phyloP scores from a whole-genome alignment of 2,329 filamentous ascomycete species.

The Madurella fahalii region DNA sequence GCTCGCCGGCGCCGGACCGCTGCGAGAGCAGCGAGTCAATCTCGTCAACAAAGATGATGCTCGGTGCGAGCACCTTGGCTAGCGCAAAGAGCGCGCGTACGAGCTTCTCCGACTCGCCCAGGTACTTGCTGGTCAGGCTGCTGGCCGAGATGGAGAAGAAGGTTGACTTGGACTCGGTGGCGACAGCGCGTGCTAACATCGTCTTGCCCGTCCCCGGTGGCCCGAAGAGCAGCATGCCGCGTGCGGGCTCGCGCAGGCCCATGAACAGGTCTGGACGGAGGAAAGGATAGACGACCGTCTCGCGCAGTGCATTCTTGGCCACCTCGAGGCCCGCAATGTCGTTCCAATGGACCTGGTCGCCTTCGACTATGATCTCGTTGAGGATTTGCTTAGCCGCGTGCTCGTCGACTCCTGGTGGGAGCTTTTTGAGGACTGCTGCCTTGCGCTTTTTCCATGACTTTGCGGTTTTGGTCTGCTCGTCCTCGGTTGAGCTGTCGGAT shows the following conservation, averaged over 20 bases:
- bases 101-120: conserved; percentile 94
- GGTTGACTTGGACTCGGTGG: conserved; percentile 88
- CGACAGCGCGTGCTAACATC: conserved; percentile 91
- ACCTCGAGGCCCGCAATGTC: conserved; percentile 88
- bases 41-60: conserved; percentile 97
- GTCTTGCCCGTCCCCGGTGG: conserved; percentile 98
- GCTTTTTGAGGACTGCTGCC: conserved; percentile 63
- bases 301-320: conserved; percentile 87
- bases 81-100: conserved; percentile 86
- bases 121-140: conserved; percentile 89
- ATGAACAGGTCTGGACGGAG: conserved; percentile 92
- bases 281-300: conserved; percentile 96
- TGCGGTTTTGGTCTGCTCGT: conserved; percentile 38
- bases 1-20: conserved; percentile 76
- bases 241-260: conserved; percentile 86
- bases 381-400: conserved; percentile 84
- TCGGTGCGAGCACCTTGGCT: conserved; percentile 84
- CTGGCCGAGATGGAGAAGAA: conserved; percentile 98
- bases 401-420: conserved; percentile 79
- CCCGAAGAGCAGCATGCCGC: conserved; percentile 93
- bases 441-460: conserved; percentile 60
- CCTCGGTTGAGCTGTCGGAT: conserved; percentile 42
- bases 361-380: conserved; percentile 91
- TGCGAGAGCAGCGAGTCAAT: conserved; percentile 91
- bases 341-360: conserved; percentile 91